These are phyloP conservation scores for Flaveria sonorensis DNA, from an alignment of 129 eudicot genomes.

Conservation along the genomic window DNA sequence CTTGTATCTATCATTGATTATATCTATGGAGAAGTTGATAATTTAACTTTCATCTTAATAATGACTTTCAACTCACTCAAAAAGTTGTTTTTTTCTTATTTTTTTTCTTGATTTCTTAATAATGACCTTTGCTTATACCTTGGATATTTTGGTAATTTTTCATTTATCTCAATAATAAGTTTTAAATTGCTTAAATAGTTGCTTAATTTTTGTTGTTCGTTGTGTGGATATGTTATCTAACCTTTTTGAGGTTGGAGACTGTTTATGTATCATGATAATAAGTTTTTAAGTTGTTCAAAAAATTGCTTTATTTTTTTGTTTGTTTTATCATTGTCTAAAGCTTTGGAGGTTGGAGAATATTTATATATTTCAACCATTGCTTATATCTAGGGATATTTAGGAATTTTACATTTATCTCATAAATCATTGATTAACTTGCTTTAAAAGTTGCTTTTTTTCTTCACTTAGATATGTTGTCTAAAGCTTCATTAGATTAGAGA, in stretches of 20 bases:
- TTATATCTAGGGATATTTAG: slow-evolving; percentile 1
- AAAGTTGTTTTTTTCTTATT: background rate
- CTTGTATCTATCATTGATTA: slow-evolving; percentile 16
- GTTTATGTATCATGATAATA: background rate
- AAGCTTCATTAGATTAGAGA: slow-evolving; percentile 24
- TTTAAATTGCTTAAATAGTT: background rate
- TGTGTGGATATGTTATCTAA: slow-evolving; percentile 14
- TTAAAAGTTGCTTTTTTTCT: background rate
- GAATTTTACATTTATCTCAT: background rate
- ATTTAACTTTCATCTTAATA: background rate
- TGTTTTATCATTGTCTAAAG: background rate
- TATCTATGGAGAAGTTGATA: background rate
- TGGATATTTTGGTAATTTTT: background rate
- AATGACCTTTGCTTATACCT: background rate
- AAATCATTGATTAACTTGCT: background rate
- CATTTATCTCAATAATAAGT: background rate
- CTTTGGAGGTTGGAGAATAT: slow-evolving; percentile 24
- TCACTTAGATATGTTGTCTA: slow-evolving; percentile 6
- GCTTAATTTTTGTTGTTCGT: background rate
- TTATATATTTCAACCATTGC: slow-evolving; percentile 19
- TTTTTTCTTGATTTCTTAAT: too few species aligned
- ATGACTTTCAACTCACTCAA: background rate
- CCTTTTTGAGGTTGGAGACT: slow-evolving; percentile 27
- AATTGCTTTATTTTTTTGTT: background rate
- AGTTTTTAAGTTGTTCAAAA: background rate